Conservation (phyloP, 805 yeast species). For the Candida yuanshanica region DNA sequence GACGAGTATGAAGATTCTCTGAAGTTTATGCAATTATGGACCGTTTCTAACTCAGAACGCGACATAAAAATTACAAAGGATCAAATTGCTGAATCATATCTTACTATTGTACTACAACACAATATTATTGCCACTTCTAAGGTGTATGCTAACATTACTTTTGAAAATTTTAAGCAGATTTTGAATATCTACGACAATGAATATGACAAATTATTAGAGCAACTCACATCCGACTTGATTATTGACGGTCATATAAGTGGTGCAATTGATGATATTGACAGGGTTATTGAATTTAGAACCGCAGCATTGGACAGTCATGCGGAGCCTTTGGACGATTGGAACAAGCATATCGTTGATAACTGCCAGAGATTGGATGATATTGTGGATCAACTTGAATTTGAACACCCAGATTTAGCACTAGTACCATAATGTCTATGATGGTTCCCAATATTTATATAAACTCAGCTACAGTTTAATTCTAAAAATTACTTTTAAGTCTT, state of each 20-base stretch:
- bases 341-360: slow-evolving; percentile 18
- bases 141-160: slow-evolving; percentile 13
- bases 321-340: slow-evolving; percentile 15
- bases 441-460: too few relatives aligned
- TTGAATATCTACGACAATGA: slow-evolving; percentile 4
- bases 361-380: slow-evolving; percentile 19
- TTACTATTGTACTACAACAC: slow-evolving; percentile 13
- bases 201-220: slow-evolving; percentile 5
- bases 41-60: background rate
- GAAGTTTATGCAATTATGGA: slow-evolving; percentile 2
- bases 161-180: slow-evolving; percentile 10
- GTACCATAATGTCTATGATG: too few relatives aligned
- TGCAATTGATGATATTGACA: slow-evolving; percentile 20
- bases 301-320: background rate
- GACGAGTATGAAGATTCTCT: slow-evolving; percentile 8
- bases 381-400: slow-evolving; percentile 4
- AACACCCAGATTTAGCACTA: background rate
- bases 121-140: slow-evolving; percentile 13
- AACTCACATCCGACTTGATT: background rate
- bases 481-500: background rate
- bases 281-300: slow-evolving; percentile 12
- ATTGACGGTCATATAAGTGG: slow-evolving; percentile 5
- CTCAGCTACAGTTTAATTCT: too few relatives aligned
- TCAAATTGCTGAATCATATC: slow-evolving; percentile 1
- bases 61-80: background rate